Conservation (phyloP, 1,284 basidiomycete species). For the Marasmius tenuissimus region DNA sequence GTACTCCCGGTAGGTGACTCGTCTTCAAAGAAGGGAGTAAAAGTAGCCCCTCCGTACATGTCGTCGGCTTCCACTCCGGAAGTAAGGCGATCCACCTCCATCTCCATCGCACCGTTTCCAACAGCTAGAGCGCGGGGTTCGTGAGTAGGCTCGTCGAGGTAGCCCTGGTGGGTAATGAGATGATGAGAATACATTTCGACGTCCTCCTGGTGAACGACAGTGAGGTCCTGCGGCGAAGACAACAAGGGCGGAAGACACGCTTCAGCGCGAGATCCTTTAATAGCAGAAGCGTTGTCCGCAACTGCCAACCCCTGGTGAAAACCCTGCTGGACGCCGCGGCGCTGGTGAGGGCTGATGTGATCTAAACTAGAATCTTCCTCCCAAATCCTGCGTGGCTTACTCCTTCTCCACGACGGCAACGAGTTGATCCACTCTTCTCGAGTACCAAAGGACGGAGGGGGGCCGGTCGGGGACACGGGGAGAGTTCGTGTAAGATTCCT, state of each 20-base stretch:
- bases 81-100: slow-evolving; percentile 10
- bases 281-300: slow-evolving; percentile 68
- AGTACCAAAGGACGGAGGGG: slow-evolving; percentile 60
- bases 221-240: slow-evolving; percentile 32
- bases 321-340: slow-evolving; percentile 33
- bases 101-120: slow-evolving; percentile 14
- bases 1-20: slow-evolving; percentile 55
- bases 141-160: neutral
- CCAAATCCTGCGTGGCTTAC: slow-evolving; percentile 64
- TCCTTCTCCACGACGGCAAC: slow-evolving; percentile 66
- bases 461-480: slow-evolving; percentile 56
- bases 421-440: slow-evolving; percentile 73
- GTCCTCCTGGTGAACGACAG: slow-evolving; percentile 31
- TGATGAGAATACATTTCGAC: slow-evolving; percentile 44
- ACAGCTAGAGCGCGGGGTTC: neutral
- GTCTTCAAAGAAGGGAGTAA: slow-evolving; percentile 66
- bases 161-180: slow-evolving; percentile 26
- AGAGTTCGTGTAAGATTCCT: slow-evolving; percentile 55
- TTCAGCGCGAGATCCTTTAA: slow-evolving; percentile 81
- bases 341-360: slow-evolving; percentile 25
- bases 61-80: slow-evolving; percentile 23
- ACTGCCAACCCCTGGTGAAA: slow-evolving; percentile 73
- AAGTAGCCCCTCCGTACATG: slow-evolving; percentile 48
- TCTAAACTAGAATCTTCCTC: slow-evolving; percentile 46
- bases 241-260: slow-evolving; percentile 75